Percentiles rank a stretch among this genome's conserved stretches.
These are phyloP conservation scores for Eucalyptus sp. DNA, from an alignment of 345 rosid species.

Conservation along the genomic window DNA sequence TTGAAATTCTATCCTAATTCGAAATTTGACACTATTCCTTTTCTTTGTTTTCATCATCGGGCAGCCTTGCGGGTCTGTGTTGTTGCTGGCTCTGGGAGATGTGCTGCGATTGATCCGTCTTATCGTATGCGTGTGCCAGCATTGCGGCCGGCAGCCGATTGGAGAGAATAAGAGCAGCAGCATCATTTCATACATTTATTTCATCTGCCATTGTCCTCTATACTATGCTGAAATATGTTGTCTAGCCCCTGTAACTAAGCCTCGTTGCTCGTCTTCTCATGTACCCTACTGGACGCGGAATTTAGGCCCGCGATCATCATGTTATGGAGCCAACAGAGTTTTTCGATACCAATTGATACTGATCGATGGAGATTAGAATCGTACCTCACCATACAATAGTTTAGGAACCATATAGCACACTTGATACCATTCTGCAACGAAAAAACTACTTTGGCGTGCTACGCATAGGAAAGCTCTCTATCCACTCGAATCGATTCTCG, in stretches of 20 bases:
- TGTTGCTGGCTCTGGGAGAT: neutral
- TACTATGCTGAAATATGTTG: neutral
- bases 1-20: neutral
- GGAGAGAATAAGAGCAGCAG: neutral
- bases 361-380: neutral
- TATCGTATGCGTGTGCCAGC: neutral
- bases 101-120: neutral
- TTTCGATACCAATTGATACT: neutral
- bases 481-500: fast-evolving
- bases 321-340: neutral
- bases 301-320: neutral
- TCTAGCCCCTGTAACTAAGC: neutral
- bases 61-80: neutral
- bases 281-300: neutral
- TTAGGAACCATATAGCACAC: neutral
- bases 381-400: neutral
- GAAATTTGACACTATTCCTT: neutral
- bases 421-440: neutral
- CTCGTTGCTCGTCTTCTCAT: neutral
- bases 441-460: neutral
- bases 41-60: neutral
- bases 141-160: neutral
- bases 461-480: neutral
- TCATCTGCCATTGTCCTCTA: neutral
- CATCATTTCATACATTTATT: neutral